Evolutionary conservation across 148 eudicot species (phyloP).

Genomic region (Spergularia bocconei): DNA sequence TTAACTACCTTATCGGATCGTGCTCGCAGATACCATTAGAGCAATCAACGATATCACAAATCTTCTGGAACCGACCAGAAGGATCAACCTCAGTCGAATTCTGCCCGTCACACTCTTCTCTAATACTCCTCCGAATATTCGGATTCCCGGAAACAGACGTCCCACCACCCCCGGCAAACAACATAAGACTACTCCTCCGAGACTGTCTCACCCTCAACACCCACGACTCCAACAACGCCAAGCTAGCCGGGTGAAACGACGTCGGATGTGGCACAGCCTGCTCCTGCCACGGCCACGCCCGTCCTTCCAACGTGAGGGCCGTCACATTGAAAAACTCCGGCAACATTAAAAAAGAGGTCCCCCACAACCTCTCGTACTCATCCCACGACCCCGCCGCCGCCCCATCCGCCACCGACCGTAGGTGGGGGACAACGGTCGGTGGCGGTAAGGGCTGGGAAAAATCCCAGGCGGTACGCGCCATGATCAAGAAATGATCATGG

Average conservation of each 20-base stretch:
- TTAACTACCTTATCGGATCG: constrained; percentile 64
- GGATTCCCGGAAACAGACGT: constrained; percentile 44
- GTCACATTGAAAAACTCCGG: constrained; percentile 71
- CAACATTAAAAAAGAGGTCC: constrained; percentile 67
- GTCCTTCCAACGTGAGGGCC: constrained; percentile 51
- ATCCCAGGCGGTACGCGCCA: constrained; percentile 80
- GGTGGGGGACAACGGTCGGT: too few relatives aligned
- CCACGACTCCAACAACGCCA: constrained; percentile 67
- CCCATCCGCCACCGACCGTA: background rate
- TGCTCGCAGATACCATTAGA: constrained; percentile 81
- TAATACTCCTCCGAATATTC: constrained; percentile 70
- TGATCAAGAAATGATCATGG: constrained; percentile 68
- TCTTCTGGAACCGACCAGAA: constrained; percentile 33
- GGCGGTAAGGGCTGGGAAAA: constrained; percentile 35
- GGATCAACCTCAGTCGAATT: constrained; percentile 3
- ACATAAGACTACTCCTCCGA: constrained; percentile 32
- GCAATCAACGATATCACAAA: constrained; percentile 86
- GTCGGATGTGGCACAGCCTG: constrained; percentile 75
- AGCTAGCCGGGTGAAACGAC: constrained; percentile 79
- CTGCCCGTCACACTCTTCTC: constrained; percentile 48
- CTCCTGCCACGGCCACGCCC: constrained; percentile 78
- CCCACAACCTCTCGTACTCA: constrained; percentile 61
- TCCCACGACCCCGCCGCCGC: constrained; percentile 23
- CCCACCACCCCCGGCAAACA: constrained; percentile 93
- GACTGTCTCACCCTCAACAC: constrained; percentile 45